Conservation (phyloP, 176 grass and related monocot genomes). For the Raddia distichophylla region DNA sequence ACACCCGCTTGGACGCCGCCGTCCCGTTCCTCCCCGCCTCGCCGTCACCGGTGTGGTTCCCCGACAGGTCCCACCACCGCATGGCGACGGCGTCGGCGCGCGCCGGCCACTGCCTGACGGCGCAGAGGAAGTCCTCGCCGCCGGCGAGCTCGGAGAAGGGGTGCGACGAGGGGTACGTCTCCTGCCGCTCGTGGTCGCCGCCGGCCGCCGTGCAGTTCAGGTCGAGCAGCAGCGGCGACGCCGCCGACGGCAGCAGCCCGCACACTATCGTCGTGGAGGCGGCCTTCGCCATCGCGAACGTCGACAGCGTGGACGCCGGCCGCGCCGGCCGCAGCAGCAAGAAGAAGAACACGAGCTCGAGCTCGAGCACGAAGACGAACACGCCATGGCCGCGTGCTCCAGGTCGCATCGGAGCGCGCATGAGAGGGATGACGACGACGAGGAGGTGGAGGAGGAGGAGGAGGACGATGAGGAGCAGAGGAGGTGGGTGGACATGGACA, state of each 20-base stretch:
- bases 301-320: constrained; percentile 47
- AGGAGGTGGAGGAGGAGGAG: background rate
- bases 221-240: constrained; percentile 32
- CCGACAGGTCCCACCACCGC: constrained; percentile 81
- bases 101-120: constrained; percentile 36
- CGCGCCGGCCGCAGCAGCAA: background rate
- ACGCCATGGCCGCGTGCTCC: background rate
- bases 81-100: constrained; percentile 47
- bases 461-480: background rate
- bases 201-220: constrained; percentile 69
- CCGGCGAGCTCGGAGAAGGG: constrained; percentile 71
- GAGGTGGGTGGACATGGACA: constrained; percentile 45
- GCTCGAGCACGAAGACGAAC: background rate
- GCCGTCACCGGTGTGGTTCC: background rate
- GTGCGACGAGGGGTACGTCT: constrained; percentile 54
- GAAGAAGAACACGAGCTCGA: background rate
- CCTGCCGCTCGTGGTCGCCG: constrained; percentile 37
- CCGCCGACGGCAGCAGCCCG: constrained; percentile 53
- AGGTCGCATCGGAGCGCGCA: constrained; percentile 18
- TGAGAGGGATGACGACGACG: constrained; percentile 13
- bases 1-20: constrained; percentile 56
- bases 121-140: constrained; percentile 79
- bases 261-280: constrained; percentile 64
- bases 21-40: background rate
- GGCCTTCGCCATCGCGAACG: constrained; percentile 67